These are phyloP conservation scores for Eragrostis tef DNA, from an alignment of 202 grass and related monocot genomes.

Conservation along the genomic window DNA sequence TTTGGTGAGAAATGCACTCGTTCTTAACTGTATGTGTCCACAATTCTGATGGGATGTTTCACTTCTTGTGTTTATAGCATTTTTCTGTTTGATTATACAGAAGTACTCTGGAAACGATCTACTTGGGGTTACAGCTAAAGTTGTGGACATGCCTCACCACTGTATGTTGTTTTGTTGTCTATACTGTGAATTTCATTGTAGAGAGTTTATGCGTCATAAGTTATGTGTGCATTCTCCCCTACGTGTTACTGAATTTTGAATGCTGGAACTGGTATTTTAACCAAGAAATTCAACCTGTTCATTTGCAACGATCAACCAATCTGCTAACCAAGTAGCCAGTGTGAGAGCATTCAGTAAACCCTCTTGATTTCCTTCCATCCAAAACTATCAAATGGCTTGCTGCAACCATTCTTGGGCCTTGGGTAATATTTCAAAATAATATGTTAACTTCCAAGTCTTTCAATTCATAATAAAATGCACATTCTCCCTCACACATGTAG, in stretches of 20 bases:
- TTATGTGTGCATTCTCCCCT: slow-evolving; percentile 13
- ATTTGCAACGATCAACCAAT: background rate
- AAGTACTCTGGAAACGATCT: slow-evolving; percentile 94
- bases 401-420: background rate
- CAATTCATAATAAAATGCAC: slow-evolving; percentile 9
- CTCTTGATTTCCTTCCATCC: slow-evolving; percentile 20
- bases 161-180: slow-evolving; percentile 62
- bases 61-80: slow-evolving; percentile 30
- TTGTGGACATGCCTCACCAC: slow-evolving; percentile 93
- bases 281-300: slow-evolving; percentile 7
- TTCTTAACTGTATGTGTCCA: slow-evolving; percentile 30
- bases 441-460: slow-evolving; percentile 22
- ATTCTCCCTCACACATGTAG: background rate
- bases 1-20: slow-evolving; percentile 61
- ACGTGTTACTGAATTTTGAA: background rate
- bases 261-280: background rate
- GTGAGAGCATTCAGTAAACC: background rate
- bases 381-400: slow-evolving; percentile 1
- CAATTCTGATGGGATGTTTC: slow-evolving; percentile 12
- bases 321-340: slow-evolving; percentile 18
- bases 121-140: slow-evolving; percentile 91
- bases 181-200: slow-evolving; percentile 35
- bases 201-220: background rate
- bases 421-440: background rate
- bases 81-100: slow-evolving; percentile 57